Evolutionary conservation across 306 rosid genomes (phyloP).

Genomic region (Prunus mira): DNA sequence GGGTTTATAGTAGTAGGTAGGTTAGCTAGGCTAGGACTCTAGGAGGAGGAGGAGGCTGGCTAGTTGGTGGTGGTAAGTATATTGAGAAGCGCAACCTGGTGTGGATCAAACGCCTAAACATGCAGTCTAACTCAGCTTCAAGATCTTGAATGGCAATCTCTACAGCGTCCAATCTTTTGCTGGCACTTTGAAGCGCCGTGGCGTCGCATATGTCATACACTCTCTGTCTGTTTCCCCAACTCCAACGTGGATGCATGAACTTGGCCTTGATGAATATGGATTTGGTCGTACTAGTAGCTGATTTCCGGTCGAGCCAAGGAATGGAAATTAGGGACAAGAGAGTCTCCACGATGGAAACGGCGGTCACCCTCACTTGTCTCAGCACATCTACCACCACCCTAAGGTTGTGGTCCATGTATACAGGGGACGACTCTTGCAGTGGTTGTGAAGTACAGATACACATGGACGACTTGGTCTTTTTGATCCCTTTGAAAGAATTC

Average conservation of each 20-base stretch:
- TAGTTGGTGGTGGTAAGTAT: slow-evolving; percentile 32
- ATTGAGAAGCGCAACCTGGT: slow-evolving; percentile 64
- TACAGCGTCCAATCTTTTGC: slow-evolving; percentile 52
- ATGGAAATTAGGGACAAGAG: slow-evolving; percentile 45
- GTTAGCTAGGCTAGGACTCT: too few relatives aligned
- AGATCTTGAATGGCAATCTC: slow-evolving; percentile 50
- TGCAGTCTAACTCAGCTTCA: slow-evolving; percentile 50
- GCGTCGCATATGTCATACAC: slow-evolving; percentile 34
- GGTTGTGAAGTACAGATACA: too few relatives aligned
- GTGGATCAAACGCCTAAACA: slow-evolving; percentile 63
- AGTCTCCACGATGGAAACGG: slow-evolving; percentile 51
- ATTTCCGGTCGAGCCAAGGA: slow-evolving; percentile 46
- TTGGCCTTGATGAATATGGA: slow-evolving; percentile 17
- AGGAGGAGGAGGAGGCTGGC: background rate
- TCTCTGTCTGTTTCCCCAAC: background rate
- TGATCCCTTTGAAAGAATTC: slow-evolving; percentile 40
- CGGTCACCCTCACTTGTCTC: slow-evolving; percentile 44
- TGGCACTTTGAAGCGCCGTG: slow-evolving; percentile 48
- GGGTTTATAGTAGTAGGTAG: background rate
- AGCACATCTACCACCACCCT: slow-evolving; percentile 53
- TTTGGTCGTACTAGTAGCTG: background rate
- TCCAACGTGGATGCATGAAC: slow-evolving; percentile 22
- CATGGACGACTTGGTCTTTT: slow-evolving; percentile 15
- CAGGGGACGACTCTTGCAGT: background rate
- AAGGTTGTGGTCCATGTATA: slow-evolving; percentile 22